Evolutionary conservation across 495 filamentous ascomycete genomes (phyloP), one percentile per base, ranked within the genome.

Genomic region (Penicillium dipodomyicola): DNA sequence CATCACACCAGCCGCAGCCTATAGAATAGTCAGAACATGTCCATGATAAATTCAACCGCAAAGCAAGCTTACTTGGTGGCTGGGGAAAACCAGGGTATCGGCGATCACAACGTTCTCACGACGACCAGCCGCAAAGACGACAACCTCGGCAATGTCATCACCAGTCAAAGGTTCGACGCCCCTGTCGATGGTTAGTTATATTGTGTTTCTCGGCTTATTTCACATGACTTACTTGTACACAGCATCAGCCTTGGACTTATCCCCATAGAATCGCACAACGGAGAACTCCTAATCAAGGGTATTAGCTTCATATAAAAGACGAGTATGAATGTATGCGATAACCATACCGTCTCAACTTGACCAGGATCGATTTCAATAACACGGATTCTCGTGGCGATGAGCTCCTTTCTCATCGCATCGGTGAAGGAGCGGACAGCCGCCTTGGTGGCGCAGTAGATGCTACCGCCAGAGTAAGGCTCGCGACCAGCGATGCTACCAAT

Each of bases 361-460:
- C 94, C 94, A 7, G 94, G 94, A 65, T 97, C 94, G 57, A 98
- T 79, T 76, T 94, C 92, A 56, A 97, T 93, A 48, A 98, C 80
- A 22, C 94, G 75, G 48, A 98, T 93, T 43, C 92, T 79, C 5
- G 91, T 89, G 25, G 88, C 81, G 60, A 98, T 86, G 45, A 96
- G 80, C 79, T 98, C 94, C 76, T 87, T 90, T 63, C 94, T 81
- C 63, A 98, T 72, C 15, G 89, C 80, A 49, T 97, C 92, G 1
- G 94, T 95, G 75, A 97, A 98, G 52, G 80, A 87, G 46, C 88
- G 85, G 40, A 97, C 86, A 4, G 94, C 94, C 12, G 94, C 92
- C 77, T 98, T 98, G 46, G 89, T 93, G 3, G 94, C 91, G 72
- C 94, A 98, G 81, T 98, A 98, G 62, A 98, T 96, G 63, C 87